Base-by-base conservation (phyloP, 169 alveolate species). In the Toxoplasma gondii region DNA sequence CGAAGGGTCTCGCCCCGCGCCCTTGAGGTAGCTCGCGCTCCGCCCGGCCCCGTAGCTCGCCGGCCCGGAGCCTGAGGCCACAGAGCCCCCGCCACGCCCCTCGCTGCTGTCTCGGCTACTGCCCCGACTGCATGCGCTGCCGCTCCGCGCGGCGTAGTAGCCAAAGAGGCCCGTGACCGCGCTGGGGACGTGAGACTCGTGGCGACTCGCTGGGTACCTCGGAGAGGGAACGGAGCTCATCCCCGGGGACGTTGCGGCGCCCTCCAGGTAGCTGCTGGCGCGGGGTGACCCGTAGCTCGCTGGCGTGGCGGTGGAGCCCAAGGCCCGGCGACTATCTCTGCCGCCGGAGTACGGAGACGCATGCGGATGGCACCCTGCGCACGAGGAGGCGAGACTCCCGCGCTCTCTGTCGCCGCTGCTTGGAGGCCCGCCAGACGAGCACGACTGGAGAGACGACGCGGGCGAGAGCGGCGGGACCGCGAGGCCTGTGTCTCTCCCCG, bases 91-190 rank as follows among this genome's bases (percentile, higher is more conserved):
- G 69, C 90, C 67, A 2, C 90, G n/a, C 41, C 90, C 67, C 34
- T 39, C 38, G 53, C 88, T 81, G 67, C 90, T 82, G 34, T 44
- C 69, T 17, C 64, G 64, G 39, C 90, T 82, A 38, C 90, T 43
- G 38, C 67, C 10, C 31, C 90, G 53, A 31, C 90, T 38, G 67
- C 67, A 22, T 22, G 41, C 17, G 67, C 67, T 41, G 38, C 90
- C 39, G 84, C 27, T 74, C 24, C 43, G 84, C 10, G 39, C 0
- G 39, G 27, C 39, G 49, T n/a, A 27, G 44, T 34, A 74, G 49
- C 45, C 39, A 74, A 31, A 34, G 84, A 31, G 24, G 44, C 84
- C 43, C 84, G 39, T 31, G 24, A 34, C 45, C n/a, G 49, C 84
- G 22, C 84, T 22, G 49, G 5, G 44, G 39, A 41, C 44, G 17